Evolutionary conservation across 345 rosid species (phyloP).

Genomic region (Pugionium cornutum): DNA sequence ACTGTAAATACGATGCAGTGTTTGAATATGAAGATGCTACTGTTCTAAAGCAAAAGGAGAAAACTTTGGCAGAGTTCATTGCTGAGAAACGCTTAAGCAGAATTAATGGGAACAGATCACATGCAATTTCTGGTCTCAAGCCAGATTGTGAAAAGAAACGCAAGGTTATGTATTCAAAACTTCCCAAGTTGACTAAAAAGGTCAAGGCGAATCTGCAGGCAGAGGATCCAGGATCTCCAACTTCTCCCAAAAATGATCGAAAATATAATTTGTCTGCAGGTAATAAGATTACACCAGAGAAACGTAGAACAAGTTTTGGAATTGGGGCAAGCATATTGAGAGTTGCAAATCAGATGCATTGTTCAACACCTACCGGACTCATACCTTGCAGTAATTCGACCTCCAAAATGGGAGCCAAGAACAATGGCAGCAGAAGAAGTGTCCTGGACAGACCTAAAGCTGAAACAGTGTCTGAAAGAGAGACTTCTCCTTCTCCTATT

Average conservation of each 20-base stretch:
- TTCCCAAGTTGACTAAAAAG: constrained; percentile 38
- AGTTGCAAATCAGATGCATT: constrained; percentile 50
- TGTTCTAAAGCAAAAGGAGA: constrained; percentile 48
- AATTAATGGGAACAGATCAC: constrained; percentile 36
- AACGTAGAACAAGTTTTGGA: constrained; percentile 42
- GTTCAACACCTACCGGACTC: constrained; percentile 36
- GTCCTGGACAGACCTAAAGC: constrained; percentile 23
- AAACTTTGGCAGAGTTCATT: constrained; percentile 59
- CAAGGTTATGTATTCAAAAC: constrained; percentile 37
- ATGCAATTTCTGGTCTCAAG: constrained; percentile 28
- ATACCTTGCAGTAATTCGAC: constrained; percentile 28
- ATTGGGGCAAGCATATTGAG: constrained; percentile 51
- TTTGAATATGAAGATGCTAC: constrained; percentile 36
- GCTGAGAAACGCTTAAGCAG: constrained; percentile 46
- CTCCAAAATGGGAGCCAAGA: constrained; percentile 25
- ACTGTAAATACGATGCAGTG: constrained; percentile 42
- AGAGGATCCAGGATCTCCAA: constrained; percentile 37
- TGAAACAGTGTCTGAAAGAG: constrained; percentile 4
- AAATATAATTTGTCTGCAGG: constrained; percentile 30
- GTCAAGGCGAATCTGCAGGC: constrained; percentile 20
- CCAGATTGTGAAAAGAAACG: constrained; percentile 46
- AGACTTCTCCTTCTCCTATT: constrained; percentile 32
- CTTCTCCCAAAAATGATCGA: constrained; percentile 34
- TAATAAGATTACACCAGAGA: constrained; percentile 34
- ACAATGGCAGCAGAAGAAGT: constrained; percentile 39